Evolutionary conservation across 1,284 basidiomycete species (phyloP).

Genomic region (Meira miltonrushii): DNA sequence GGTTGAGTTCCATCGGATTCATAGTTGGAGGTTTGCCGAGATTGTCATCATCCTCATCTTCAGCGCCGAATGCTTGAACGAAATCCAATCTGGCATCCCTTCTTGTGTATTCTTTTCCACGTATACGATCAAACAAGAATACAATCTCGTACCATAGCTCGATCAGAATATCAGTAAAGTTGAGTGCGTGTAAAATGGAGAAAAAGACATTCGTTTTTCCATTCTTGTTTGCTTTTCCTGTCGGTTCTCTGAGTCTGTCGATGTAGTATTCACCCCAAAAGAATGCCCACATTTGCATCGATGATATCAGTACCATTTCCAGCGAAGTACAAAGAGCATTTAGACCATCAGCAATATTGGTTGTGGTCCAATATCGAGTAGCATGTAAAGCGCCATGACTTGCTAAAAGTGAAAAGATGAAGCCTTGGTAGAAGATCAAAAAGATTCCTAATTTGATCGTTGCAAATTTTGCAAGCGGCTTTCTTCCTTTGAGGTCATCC

Average conservation of each 20-base stretch:
- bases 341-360: constrained; percentile 67
- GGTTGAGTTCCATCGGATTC: not conserved
- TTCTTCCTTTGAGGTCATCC: constrained; percentile 67
- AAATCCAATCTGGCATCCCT: constrained; percentile 16
- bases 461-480: constrained; percentile 75
- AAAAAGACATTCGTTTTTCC: constrained; percentile 16
- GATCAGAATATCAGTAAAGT: constrained; percentile 17
- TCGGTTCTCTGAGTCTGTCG: not conserved
- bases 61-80: constrained; percentile 8
- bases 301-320: constrained; percentile 77
- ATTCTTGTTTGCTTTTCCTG: constrained; percentile 9
- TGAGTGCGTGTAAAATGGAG: constrained; percentile 19
- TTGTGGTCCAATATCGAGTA: constrained; percentile 62
- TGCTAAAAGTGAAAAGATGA: constrained; percentile 53
- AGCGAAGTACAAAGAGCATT: constrained; percentile 74
- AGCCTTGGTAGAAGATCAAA: constrained; percentile 55
- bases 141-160: constrained; percentile 21
- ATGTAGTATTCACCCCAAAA: constrained; percentile 62
- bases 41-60: not conserved
- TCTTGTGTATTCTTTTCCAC: constrained; percentile 23
- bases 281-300: constrained; percentile 76
- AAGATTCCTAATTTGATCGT: constrained; percentile 64
- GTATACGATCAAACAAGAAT: constrained; percentile 20
- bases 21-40: not conserved
- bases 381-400: constrained; percentile 53